These are phyloP conservation scores for Sclerotinia trifoliorum DNA, from an alignment of 2,329 filamentous ascomycete genomes.

Conservation along the genomic window DNA sequence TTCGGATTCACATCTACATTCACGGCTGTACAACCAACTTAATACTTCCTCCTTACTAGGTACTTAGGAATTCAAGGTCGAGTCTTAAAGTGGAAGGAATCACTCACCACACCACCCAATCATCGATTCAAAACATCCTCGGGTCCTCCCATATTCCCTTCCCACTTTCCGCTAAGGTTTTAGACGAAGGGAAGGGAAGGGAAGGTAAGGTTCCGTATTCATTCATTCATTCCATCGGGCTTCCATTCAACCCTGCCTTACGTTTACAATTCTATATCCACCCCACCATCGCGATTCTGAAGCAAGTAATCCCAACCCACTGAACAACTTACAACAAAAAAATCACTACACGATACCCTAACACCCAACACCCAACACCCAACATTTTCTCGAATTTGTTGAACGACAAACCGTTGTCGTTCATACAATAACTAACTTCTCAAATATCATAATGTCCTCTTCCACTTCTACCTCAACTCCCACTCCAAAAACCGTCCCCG, in stretches of 20 bases:
- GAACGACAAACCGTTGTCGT: slow-evolving; percentile 16
- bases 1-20: background rate
- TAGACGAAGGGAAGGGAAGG: slow-evolving; percentile 1
- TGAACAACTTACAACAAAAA: slow-evolving; percentile 16
- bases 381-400: background rate
- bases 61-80: background rate
- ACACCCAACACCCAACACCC: too few relatives aligned
- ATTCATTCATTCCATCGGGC: background rate
- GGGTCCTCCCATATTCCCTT: background rate
- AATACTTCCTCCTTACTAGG: background rate
- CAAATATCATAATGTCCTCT: slow-evolving; percentile 9
- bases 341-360: background rate
- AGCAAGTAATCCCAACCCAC: slow-evolving; percentile 7
- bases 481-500: background rate
- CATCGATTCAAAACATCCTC: background rate
- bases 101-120: background rate
- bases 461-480: background rate
- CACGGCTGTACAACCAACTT: background rate
- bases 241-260: slow-evolving; percentile 17
- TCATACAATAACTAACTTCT: background rate
- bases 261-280: background rate
- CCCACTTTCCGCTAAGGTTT: background rate
- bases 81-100: background rate
- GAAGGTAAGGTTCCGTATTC: too few relatives aligned
- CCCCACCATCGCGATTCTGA: slow-evolving; percentile 20